Percentiles rank a stretch among this genome's conserved stretches.
Evolutionary conservation across 2,329 filamentous ascomycete genomes (phyloP).

Genomic region (Dactylellina cionopaga): DNA sequence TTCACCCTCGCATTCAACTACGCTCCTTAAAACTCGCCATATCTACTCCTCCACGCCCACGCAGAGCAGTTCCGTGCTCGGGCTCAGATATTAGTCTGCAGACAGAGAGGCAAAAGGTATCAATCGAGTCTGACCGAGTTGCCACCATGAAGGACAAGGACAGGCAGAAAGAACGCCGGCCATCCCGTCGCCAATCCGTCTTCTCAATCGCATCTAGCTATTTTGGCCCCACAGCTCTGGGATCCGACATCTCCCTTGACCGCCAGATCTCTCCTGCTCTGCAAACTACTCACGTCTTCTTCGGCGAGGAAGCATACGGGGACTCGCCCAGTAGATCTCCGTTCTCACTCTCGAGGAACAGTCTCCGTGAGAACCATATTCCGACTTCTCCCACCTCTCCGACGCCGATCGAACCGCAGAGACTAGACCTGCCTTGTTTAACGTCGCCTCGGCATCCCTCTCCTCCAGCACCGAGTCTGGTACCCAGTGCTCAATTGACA

Average conservation of each 20-base stretch:
- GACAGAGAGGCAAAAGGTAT: background rate
- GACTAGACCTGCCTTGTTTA: slow-evolving; percentile 3
- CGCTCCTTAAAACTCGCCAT: background rate
- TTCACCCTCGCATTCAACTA: background rate
- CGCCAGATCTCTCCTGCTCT: slow-evolving; percentile 35
- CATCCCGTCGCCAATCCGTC: slow-evolving; percentile 28
- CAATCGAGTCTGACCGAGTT: no score
- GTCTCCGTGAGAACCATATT: background rate
- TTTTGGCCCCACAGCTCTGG: slow-evolving; percentile 31
- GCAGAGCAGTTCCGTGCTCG: background rate
- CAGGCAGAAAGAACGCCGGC: slow-evolving; percentile 1
- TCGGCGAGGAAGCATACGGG: background rate
- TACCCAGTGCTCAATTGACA: slow-evolving; percentile 16
- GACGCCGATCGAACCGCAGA: background rate
- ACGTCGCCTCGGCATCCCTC: slow-evolving; percentile 16
- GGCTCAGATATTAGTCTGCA: background rate
- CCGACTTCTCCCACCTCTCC: background rate
- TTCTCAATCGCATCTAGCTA: slow-evolving; percentile 32
- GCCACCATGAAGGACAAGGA: slow-evolving; percentile 14
- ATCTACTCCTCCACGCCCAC: background rate
- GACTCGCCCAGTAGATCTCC: slow-evolving; percentile 2
- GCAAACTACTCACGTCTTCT: slow-evolving; percentile 39
- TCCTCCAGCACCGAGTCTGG: slow-evolving; percentile 27
- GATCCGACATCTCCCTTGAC: slow-evolving; percentile 22
- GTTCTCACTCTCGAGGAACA: background rate